These are phyloP conservation scores for Aspergillus baeticus DNA, from an alignment of 495 filamentous ascomycete genomes.

Conservation along the genomic window DNA sequence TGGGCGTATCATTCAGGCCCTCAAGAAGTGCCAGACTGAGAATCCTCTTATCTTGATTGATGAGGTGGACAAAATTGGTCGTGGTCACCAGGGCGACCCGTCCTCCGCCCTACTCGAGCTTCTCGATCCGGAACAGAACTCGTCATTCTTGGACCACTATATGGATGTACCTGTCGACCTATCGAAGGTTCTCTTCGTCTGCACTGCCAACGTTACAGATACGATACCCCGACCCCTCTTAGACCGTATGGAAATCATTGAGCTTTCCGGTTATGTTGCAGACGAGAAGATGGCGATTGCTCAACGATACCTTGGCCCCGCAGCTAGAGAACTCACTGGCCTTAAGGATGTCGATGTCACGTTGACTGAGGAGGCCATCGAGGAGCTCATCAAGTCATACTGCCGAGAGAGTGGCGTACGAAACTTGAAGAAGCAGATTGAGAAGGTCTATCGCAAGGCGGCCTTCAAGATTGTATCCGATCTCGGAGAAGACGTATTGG, in stretches of 20 bases:
- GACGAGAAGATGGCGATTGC: constrained; percentile 99
- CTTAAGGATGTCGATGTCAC: constrained; percentile 86
- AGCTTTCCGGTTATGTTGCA: constrained; percentile 93
- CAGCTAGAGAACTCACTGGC: constrained; percentile 86
- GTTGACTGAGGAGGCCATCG: constrained; percentile 80
- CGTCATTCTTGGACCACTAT: constrained; percentile 96
- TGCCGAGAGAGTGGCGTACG: constrained; percentile 96
- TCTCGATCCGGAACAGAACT: constrained; percentile 97
- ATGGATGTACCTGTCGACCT: constrained; percentile 98
- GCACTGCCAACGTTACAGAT: constrained; percentile 98
- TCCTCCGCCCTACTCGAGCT: constrained; percentile 92
- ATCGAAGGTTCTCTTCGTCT: constrained; percentile 97
- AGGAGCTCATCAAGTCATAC: constrained; percentile 97
- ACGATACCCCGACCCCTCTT: constrained; percentile 94
- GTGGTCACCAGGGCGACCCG: constrained; percentile 93
- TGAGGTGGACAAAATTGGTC: constrained; percentile 96
- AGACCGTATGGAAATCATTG: constrained; percentile 98
- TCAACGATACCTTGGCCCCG: constrained; percentile 84
- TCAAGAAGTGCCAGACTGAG: constrained; percentile 99
- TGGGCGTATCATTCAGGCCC: constrained; percentile 93
- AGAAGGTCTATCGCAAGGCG: constrained; percentile 97
- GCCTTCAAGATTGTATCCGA: constrained; percentile 97
- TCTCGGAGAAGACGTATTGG: constrained; percentile 79
- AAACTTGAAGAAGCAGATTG: constrained; percentile 99
- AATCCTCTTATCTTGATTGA: constrained; percentile 97